Percentiles rank a stretch among this genome's conserved stretches.
Conservation (phyloP, 2,329 filamentous ascomycete species). For the Claviceps cyperi region DNA sequence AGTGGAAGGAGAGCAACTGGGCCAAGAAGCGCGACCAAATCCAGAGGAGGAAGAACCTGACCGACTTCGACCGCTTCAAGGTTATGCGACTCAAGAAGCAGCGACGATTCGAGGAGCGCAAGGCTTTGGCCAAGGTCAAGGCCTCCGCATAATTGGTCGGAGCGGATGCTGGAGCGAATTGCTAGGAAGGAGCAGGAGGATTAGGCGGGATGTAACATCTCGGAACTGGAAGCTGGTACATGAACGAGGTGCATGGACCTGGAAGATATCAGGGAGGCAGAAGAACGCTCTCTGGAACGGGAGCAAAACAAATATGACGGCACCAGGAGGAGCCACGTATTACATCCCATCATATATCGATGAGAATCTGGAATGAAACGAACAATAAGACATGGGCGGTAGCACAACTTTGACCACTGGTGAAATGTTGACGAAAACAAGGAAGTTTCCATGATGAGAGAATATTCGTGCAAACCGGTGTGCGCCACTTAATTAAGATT, state of each 20-base stretch:
- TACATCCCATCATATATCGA: slow-evolving; percentile 39
- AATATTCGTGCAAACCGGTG: no score
- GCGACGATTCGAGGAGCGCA: slow-evolving; percentile 95
- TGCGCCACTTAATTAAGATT: background rate
- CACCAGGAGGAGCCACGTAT: slow-evolving; percentile 47
- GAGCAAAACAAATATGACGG: no score
- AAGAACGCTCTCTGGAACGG: slow-evolving; percentile 10
- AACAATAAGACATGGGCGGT: slow-evolving; percentile 16
- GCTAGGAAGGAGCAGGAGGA: slow-evolving; percentile 13
- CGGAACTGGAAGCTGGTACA: slow-evolving; percentile 21
- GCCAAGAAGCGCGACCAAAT: slow-evolving; percentile 84
- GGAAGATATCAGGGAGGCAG: slow-evolving; percentile 22
- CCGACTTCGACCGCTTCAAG: slow-evolving; percentile 99
- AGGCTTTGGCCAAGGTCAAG: slow-evolving; percentile 88
- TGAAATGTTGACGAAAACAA: slow-evolving; percentile 3
- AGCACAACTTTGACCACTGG: slow-evolving; percentile 12
- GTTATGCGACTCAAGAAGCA: slow-evolving; percentile 99
- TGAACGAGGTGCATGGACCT: slow-evolving; percentile 23
- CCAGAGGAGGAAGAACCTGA: slow-evolving; percentile 77
- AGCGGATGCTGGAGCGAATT: slow-evolving; percentile 14
- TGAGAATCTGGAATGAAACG: slow-evolving; percentile 28
- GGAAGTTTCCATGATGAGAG: no score
- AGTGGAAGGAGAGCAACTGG: slow-evolving; percentile 85
- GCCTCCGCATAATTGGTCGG: slow-evolving; percentile 50
- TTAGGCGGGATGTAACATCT: slow-evolving; percentile 11